Evolutionary conservation across 371 early-diverging fungal genomes (phyloP).

Genomic region (Mucor mucedo): DNA sequence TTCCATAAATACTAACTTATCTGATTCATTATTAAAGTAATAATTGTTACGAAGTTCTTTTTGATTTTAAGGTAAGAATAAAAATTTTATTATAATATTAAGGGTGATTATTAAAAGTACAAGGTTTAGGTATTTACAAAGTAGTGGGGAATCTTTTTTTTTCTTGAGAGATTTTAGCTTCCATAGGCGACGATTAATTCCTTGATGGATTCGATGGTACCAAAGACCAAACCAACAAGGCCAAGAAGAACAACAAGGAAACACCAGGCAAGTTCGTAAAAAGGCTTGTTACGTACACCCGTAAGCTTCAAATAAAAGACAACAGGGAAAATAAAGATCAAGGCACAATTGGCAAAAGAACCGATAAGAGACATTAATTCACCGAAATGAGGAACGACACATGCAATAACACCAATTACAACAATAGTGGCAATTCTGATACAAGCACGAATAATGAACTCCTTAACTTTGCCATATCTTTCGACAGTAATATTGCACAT

Average conservation of each 20-base stretch:
- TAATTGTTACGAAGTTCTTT: no score
- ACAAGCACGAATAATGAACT: conserved; percentile 61
- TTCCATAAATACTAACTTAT: no score
- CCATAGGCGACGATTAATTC: no score
- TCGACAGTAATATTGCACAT: conserved; percentile 63
- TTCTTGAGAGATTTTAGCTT: no score
- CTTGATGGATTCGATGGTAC: conserved; percentile 12
- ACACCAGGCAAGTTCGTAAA: conserved; percentile 64
- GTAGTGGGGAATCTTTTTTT: no score
- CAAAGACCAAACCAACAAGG: conserved; percentile 75
- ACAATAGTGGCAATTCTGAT: conserved; percentile 61
- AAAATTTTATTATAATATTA: no score
- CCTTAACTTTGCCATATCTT: conserved; percentile 52
- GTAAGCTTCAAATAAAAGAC: conserved; percentile 79
- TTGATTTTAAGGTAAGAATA: no score
- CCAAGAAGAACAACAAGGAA: conserved; percentile 65
- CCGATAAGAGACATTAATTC: conserved; percentile 86
- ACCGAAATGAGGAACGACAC: conserved; percentile 81
- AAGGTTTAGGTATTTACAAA: no score
- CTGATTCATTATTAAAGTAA: no score
- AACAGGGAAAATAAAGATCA: conserved; percentile 86
- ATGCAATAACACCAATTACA: conserved; percentile 62
- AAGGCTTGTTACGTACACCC: conserved; percentile 63
- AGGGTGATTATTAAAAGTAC: no score
- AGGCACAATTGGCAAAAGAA: conserved; percentile 74